Percentiles rank a stretch among this genome's conserved stretches.
phyloP scores from a whole-genome alignment of 2,329 filamentous ascomycete genomes.

The Thermomyces lanuginosus region DNA sequence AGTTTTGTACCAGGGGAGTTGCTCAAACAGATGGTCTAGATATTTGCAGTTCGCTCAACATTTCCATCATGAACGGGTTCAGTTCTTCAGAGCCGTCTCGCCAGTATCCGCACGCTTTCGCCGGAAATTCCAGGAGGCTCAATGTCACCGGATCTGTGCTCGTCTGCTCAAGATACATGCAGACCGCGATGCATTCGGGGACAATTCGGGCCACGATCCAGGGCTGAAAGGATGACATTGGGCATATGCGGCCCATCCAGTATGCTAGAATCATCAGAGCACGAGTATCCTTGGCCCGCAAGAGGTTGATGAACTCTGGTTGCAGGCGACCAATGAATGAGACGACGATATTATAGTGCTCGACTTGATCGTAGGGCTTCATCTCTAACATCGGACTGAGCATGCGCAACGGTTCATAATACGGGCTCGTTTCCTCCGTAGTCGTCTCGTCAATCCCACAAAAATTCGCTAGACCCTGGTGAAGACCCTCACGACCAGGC shows the following conservation, averaged over 20 bases:
- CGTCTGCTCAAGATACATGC: conserved; percentile 19
- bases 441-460: conserved; percentile 16
- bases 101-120: conserved; percentile 19
- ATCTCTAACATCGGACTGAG: conserved; percentile 17
- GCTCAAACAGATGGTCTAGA: too few species aligned
- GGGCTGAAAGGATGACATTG: conserved; percentile 5
- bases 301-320: conserved; percentile 14
- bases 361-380: conserved; percentile 8
- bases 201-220: conserved; percentile 17
- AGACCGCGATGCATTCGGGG: conserved; percentile 22
- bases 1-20: too few species aligned
- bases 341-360: conserved; percentile 13
- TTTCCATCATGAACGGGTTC: too few species aligned
- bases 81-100: too few species aligned
- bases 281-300: conserved; percentile 16
- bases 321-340: conserved; percentile 21
- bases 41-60: too few species aligned
- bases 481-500: conserved; percentile 13
- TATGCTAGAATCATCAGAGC: conserved; percentile 20
- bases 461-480: conserved; percentile 17
- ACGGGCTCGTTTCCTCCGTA: conserved; percentile 11
- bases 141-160: conserved; percentile 13
- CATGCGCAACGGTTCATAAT: conserved; percentile 20
- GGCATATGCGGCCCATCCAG: conserved; percentile 15
- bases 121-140: conserved; percentile 18